Evolutionary conservation across 2,329 filamentous ascomycete species (phyloP), one percentile per base, ranked within the genome.

Genomic region (Chaetomiaceae sp.): DNA sequence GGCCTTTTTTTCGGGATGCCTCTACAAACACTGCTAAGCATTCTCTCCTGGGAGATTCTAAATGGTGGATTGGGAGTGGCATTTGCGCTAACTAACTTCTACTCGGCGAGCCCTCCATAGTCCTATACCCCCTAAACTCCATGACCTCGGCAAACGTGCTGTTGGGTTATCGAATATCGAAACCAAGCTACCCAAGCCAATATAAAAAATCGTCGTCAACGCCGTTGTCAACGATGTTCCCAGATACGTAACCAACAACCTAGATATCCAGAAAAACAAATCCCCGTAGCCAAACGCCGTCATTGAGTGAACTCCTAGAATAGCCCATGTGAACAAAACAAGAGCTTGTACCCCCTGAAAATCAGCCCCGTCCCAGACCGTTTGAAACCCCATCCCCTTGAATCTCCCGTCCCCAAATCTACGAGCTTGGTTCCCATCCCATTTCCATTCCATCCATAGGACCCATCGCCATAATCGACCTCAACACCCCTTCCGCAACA

Each of bases 361-460:
- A 37, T 16, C 14, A 30, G 5, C 8, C 18, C 11, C 11, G 18
- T 11, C 21, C 27, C 40, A 13, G 14, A 20, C 27, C 16, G 16
- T 10, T 20, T 10, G 14, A 33, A 13, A 18, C 13, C 38, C 21
- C 38, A 29, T 25, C 23, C 25, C 8, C 13, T 37, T 7, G 2
- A 14, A 41, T 14, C 38, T n/a, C n/a, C n/a, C n/a, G n/a, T n/a
- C n/a, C 9, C n/a, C 10, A 30, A 40, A 27, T 13, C 37, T 40
- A 48, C 36, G 18, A 13, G n/a, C 29, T 62, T 8, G 57, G 25
- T 53, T 77, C 75, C 77, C 77, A 79, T 16, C 65, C 67, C 34
- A 68, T 48, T 11, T 81, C 80, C 77, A 85, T 81, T 10, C 76
- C 75, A 58, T 84, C 80, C 74, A 85, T 80, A 0, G 79, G 73